A percentile compares a stretch with the other conserved stretches of the same genome.
These are phyloP conservation scores for Flaveria bidentis DNA, from an alignment of 129 eudicot genomes.

Conservation along the genomic window DNA sequence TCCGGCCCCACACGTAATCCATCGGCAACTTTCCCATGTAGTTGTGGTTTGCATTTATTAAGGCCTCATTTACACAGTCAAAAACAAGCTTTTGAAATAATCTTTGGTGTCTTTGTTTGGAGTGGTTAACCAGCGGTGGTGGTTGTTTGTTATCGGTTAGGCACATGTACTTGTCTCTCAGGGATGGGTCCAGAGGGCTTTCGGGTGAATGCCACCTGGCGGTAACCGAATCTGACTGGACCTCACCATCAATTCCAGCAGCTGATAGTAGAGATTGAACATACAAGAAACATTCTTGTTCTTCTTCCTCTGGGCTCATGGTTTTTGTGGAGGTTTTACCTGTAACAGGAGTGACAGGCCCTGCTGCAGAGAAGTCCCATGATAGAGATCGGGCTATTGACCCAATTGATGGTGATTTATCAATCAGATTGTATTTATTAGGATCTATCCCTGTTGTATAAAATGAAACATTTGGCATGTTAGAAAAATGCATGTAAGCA, in stretches of 20 bases:
- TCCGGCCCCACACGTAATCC: conserved; percentile 64
- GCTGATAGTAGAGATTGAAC: conserved; percentile 64
- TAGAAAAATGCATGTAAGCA: conserved; percentile 5
- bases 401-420: conserved; percentile 96
- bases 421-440: conserved; percentile 64
- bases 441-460: conserved; percentile 45
- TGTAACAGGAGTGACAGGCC: conserved; percentile 40
- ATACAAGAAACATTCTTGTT: conserved; percentile 49
- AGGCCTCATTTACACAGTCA: conserved; percentile 70
- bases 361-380: conserved; percentile 55
- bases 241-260: conserved; percentile 50
- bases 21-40: conserved; percentile 14
- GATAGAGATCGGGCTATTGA: conserved; percentile 90
- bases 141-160: conserved; percentile 28
- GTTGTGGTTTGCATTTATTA: conserved; percentile 28
- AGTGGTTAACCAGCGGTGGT: conserved; percentile 37
- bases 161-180: conserved; percentile 66
- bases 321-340: conserved; percentile 37
- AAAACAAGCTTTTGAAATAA: conserved; percentile 73
- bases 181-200: conserved; percentile 80
- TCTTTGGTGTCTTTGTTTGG: conserved; percentile 59
- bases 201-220: conserved; percentile 69
- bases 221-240: conserved; percentile 36
- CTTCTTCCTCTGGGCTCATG: conserved; percentile 50
- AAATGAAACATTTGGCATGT: conserved; percentile 13